phyloP scores from a whole-genome alignment of 805 yeast genomes.

The Candida orba region DNA sequence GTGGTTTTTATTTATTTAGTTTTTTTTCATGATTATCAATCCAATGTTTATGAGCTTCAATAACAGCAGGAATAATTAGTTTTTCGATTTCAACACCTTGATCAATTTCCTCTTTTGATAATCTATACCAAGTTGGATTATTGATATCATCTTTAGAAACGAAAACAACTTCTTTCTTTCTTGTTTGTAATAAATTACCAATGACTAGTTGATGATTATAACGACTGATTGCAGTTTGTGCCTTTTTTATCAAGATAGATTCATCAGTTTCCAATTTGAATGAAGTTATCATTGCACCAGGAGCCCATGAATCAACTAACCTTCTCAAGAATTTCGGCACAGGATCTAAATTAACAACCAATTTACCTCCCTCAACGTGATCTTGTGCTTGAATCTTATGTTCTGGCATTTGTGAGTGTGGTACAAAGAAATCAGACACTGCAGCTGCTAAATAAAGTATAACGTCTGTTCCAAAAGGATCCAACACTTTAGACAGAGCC shows the following conservation, averaged over 20 bases:
- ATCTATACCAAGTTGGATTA: conserved; percentile 40
- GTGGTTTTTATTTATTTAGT: no score
- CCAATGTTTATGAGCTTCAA: conserved; percentile 58
- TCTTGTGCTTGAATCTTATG: conserved; percentile 90
- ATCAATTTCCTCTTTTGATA: conserved; percentile 35
- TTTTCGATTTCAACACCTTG: conserved; percentile 63
- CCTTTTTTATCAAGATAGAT: conserved; percentile 62
- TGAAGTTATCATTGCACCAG: conserved; percentile 87
- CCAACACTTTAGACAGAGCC: conserved; percentile 53
- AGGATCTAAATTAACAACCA: conserved; percentile 83
- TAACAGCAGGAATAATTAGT: conserved; percentile 70
- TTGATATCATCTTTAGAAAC: conserved; percentile 44
- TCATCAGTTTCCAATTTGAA: conserved; percentile 91
- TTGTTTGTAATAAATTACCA: conserved; percentile 84
- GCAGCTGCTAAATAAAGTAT: conserved; percentile 94
- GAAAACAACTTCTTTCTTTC: conserved; percentile 83
- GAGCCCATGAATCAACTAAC: conserved; percentile 91
- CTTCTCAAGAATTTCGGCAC: conserved; percentile 91
- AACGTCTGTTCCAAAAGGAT: conserved; percentile 47
- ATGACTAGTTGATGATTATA: conserved; percentile 92
- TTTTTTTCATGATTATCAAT: conserved; percentile 29
- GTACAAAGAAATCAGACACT: conserved; percentile 92
- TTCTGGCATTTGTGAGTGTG: conserved; percentile 76
- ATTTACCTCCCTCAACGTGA: conserved; percentile 50
- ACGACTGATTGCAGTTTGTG: conserved; percentile 69